phyloP scores from a whole-genome alignment of 306 rosid genomes.

The Cucurbita maxima region DNA sequence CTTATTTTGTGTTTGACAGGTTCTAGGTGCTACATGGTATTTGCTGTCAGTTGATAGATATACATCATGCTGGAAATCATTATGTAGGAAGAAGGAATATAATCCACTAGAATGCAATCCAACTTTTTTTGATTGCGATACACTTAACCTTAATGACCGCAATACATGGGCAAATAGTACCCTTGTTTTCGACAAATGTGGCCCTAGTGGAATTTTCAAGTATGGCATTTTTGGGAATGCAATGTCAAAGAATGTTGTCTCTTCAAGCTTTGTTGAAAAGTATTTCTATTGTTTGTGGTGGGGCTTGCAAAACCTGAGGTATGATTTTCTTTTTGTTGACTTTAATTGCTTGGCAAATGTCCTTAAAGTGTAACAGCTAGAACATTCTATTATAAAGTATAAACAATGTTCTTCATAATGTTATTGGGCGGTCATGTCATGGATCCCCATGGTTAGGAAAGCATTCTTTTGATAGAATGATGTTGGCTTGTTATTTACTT shows the following conservation, averaged over 20 bases:
- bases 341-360: neutral
- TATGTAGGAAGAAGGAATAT: constrained; percentile 50
- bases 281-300: constrained; percentile 94
- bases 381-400: neutral
- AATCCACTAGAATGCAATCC: constrained; percentile 24
- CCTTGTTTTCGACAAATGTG: constrained; percentile 43
- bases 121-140: constrained; percentile 54
- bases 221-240: constrained; percentile 63
- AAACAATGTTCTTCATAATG: neutral
- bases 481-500: neutral
- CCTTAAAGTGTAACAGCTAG: neutral
- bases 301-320: constrained; percentile 97
- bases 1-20: constrained; percentile 33
- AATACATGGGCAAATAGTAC: constrained; percentile 47
- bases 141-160: constrained; percentile 8
- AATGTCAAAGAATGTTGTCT: constrained; percentile 46
- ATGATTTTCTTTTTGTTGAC: constrained; percentile 10
- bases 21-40: constrained; percentile 96
- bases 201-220: constrained; percentile 36
- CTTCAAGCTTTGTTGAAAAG: constrained; percentile 44
- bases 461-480: neutral
- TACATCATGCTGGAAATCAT: constrained; percentile 77
- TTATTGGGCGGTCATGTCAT: neutral
- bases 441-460: neutral
- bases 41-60: constrained; percentile 73